Conservation (phyloP, 2,329 filamentous ascomycete genomes). For the Aspergillus candidus region DNA sequence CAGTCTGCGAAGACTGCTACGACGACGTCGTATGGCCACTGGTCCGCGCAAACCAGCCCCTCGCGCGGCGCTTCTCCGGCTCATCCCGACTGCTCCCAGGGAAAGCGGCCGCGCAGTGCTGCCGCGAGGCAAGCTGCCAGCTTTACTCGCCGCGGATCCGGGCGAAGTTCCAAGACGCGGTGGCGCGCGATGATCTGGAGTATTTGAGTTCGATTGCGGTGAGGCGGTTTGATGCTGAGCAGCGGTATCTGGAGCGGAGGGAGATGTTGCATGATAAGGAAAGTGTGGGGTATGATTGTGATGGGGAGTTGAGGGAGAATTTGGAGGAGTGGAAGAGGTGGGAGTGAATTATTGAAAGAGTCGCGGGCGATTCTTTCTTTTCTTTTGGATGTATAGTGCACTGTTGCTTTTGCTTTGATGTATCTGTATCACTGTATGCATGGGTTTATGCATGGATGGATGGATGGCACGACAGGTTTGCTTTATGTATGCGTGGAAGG, state of each 20-base stretch:
- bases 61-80: slow-evolving; percentile 62
- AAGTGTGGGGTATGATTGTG: slow-evolving; percentile 50
- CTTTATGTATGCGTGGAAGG: too few species aligned
- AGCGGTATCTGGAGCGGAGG: slow-evolving; percentile 53
- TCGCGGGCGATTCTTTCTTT: slow-evolving; percentile 2
- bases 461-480: too few species aligned
- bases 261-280: slow-evolving; percentile 52
- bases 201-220: slow-evolving; percentile 60
- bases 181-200: slow-evolving; percentile 59
- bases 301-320: slow-evolving; percentile 44
- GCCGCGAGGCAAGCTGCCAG: slow-evolving; percentile 56
- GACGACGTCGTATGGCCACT: slow-evolving; percentile 70
- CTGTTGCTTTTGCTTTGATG: too few species aligned
- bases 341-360: slow-evolving; percentile 28
- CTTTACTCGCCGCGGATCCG: slow-evolving; percentile 78
- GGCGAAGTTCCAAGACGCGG: slow-evolving; percentile 61
- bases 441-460: too few species aligned
- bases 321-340: slow-evolving; percentile 48
- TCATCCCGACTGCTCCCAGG: slow-evolving; percentile 54
- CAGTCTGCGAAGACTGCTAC: slow-evolving; percentile 83
- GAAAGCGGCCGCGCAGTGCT: slow-evolving; percentile 31
- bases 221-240: slow-evolving; percentile 52
- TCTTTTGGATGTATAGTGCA: background rate
- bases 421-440: too few species aligned
- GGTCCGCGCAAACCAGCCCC: slow-evolving; percentile 46